Evolutionary conservation across 1,284 basidiomycete genomes (phyloP), one percentile per base, ranked within the genome.

Genomic region (Cryptococcus floricola): DNA sequence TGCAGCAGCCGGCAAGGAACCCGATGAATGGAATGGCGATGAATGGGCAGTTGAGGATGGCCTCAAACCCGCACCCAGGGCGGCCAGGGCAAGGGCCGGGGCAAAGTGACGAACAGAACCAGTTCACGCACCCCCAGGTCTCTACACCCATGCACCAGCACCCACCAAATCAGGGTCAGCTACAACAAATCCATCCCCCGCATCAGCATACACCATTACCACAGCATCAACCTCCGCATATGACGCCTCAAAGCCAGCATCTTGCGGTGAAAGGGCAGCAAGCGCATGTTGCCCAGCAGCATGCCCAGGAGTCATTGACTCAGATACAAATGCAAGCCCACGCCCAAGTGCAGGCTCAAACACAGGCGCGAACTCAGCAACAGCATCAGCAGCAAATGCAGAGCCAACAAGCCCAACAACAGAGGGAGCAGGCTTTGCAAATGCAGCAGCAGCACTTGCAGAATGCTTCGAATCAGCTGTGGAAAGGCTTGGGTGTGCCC

Each of bases 1-100:
- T 71, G 50, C 62, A 64, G 50, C 67, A 70, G 52, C 63, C 65
- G 42, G 68, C 69, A 63, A 57, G 70, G 16, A 70, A 68, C 1
- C 68, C 68, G 10, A 62, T 64, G 39, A 68, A 65, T 49, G 68
- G 68, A 16, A 60, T 57, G 12, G 34, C 45, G 12, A 61, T 60
- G 8, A 69, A 67, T 38, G 64, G 69, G 23, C 64, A 71, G 65
- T 65, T 72, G 61, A 62, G 67, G 48, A 39, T 39, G 34, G 19
- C 48, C 16, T 10, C 27, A 23, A 16, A 23, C 9, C 14, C 44
- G 27, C 14, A 46, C 14, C n/a, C 44, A 14, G 27, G 14, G 18
- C 25, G 41, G 14, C 41, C 62, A 5, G 60, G 61, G 27, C 68
- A 67, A 46, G 42, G 59, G 44, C 51, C 31, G 31, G 38, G 23